Evolutionary conservation across 192 early-diverging fungal genomes (phyloP).

Genomic region (Coemansia sp.): DNA sequence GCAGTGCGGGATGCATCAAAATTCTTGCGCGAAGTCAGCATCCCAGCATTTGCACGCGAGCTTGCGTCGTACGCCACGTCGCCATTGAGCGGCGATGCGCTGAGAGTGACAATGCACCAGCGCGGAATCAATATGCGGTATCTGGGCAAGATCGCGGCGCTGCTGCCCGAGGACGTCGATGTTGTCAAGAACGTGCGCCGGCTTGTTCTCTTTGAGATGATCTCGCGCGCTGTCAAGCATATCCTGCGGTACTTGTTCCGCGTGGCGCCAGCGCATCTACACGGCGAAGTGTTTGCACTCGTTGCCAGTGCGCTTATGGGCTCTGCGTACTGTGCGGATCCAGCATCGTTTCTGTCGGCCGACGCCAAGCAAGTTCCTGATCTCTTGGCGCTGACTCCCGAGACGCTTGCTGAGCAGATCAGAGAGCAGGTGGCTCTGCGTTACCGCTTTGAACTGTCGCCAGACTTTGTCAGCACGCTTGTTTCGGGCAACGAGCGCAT

Average conservation of each 20-base stretch:
- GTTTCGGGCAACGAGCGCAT: constrained; percentile 60
- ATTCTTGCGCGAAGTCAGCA: constrained; percentile 71
- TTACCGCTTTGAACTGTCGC: constrained; percentile 73
- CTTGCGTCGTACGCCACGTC: constrained; percentile 68
- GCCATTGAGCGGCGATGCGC: constrained; percentile 72
- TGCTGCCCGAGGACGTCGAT: constrained; percentile 56
- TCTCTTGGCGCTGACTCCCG: constrained; percentile 66
- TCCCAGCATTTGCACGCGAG: constrained; percentile 61
- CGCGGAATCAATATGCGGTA: constrained; percentile 98
- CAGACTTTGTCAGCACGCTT: constrained; percentile 54
- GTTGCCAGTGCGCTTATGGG: constrained; percentile 83
- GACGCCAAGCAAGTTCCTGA: constrained; percentile 35
- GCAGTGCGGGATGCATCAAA: constrained; percentile 72
- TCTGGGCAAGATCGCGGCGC: constrained; percentile 71
- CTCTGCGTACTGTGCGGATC: constrained; percentile 58
- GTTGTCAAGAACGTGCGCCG: constrained; percentile 46
- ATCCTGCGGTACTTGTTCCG: constrained; percentile 72
- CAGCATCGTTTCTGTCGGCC: constrained; percentile 52
- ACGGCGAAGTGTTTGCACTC: constrained; percentile 70
- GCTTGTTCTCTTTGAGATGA: constrained; percentile 84
- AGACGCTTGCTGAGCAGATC: constrained; percentile 60
- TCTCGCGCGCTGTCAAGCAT: constrained; percentile 81
- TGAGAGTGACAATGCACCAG: constrained; percentile 84
- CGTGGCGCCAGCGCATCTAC: constrained; percentile 57
- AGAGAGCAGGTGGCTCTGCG: constrained; percentile 64